phyloP scores from a whole-genome alignment of 1,284 basidiomycete genomes.

The Ceratobasidium papillatum region DNA sequence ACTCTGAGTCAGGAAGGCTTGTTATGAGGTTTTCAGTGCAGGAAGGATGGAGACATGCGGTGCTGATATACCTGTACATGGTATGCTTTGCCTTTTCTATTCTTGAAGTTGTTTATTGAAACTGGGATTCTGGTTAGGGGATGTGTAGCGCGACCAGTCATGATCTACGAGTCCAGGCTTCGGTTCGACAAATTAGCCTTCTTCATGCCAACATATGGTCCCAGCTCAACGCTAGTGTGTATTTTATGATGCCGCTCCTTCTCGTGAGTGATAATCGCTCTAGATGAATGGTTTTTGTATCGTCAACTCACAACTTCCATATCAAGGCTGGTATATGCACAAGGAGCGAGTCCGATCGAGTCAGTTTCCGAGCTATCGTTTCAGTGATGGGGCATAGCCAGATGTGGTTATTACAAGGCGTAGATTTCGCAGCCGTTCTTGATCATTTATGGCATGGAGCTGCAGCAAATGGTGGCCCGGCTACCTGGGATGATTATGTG shows the following conservation, averaged over 20 bases:
- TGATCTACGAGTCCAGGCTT: constrained; percentile 28
- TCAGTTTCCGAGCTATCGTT: background rate
- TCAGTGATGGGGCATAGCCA: background rate
- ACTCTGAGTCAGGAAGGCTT: background rate
- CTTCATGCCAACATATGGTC: background rate
- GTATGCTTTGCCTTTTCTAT: background rate
- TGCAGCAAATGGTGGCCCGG: background rate
- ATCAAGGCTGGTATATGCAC: constrained; percentile 6
- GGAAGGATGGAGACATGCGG: constrained; percentile 30
- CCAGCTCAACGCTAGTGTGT: background rate
- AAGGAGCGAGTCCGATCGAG: background rate
- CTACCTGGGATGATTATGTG: constrained; percentile 10
- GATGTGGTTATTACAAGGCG: background rate
- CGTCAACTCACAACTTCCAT: background rate
- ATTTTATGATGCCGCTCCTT: background rate
- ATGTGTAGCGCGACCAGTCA: constrained; percentile 20
- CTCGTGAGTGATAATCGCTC: too few relatives aligned
- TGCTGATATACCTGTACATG: constrained; percentile 31
- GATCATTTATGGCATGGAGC: constrained; percentile 9
- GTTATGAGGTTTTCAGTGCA: background rate
- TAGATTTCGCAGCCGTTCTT: background rate
- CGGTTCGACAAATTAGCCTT: constrained; percentile 10
- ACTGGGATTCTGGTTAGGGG: background rate
- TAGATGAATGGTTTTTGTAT: too few relatives aligned
- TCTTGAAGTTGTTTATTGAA: background rate